phyloP scores from a whole-genome alignment of 768 basidiomycete genomes.

The Flagelloscypha sp. region DNA sequence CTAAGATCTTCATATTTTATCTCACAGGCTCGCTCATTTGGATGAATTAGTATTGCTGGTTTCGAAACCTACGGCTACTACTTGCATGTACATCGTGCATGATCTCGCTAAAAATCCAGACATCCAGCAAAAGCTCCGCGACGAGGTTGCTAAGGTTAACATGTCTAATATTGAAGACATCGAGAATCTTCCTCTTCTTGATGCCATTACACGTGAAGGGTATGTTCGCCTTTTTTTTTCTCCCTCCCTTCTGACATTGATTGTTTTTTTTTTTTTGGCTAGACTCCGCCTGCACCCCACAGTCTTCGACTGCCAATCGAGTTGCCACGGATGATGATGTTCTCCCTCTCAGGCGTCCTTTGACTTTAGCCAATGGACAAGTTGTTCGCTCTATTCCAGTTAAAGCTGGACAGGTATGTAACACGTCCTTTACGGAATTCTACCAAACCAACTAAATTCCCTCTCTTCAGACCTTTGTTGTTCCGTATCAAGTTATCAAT shows the following conservation, averaged over 20 bases:
- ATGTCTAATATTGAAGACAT: background rate
- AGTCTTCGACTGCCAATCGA: constrained; percentile 31
- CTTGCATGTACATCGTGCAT: constrained; percentile 11
- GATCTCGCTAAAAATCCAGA: constrained; percentile 18
- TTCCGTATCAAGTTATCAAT: constrained; percentile 27
- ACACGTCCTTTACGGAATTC: constrained; percentile 1
- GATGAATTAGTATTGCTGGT: constrained; percentile 6
- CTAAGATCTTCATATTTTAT: too few relatives aligned
- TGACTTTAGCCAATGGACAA: constrained; percentile 20
- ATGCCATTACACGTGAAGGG: constrained; percentile 7
- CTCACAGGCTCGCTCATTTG: too few relatives aligned
- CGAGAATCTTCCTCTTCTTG: constrained; percentile 5
- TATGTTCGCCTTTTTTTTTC: background rate
- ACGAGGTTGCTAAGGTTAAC: constrained; percentile 13
- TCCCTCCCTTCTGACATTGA: too few relatives aligned
- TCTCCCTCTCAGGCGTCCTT: constrained; percentile 29
- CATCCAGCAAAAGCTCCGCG: constrained; percentile 13
- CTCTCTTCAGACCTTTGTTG: constrained; percentile 20
- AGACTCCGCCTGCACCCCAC: constrained; percentile 35
- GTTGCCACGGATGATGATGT: constrained; percentile 31
- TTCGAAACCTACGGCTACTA: constrained; percentile 4
- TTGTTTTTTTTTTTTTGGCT: too few relatives aligned
- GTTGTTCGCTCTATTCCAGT: constrained; percentile 20
- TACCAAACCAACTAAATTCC: background rate
- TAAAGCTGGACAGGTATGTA: constrained; percentile 27